Evolutionary conservation across 2,329 filamentous ascomycete genomes (phyloP).

Genomic region (Xylaria sp.): DNA sequence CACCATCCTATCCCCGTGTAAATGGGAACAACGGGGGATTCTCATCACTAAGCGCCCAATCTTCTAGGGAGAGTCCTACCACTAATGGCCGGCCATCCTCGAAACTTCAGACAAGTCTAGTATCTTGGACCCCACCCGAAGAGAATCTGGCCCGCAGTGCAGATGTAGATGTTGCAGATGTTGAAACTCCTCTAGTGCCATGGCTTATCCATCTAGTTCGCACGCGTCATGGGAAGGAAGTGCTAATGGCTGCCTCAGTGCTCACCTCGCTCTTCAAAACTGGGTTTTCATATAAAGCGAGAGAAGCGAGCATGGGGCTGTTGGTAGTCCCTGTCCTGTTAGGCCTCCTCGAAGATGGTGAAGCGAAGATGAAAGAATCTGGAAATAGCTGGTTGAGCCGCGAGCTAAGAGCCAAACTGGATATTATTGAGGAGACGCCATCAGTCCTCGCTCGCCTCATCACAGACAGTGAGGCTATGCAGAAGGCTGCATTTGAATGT

Average conservation of each 20-base stretch:
- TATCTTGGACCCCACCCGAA: conserved; percentile 45
- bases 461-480: conserved; percentile 80
- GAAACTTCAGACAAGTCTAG: conserved; percentile 44
- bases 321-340: conserved; percentile 78
- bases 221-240: conserved; percentile 65
- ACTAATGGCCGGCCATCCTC: conserved; percentile 45
- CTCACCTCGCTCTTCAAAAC: conserved; percentile 76
- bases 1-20: conserved; percentile 56
- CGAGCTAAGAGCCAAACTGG: conserved; percentile 56
- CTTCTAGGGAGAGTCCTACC: conserved; percentile 53
- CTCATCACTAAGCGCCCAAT: conserved; percentile 62
- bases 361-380: conserved; percentile 54
- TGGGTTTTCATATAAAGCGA: conserved; percentile 71
- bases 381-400: conserved; percentile 39
- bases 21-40: conserved; percentile 56
- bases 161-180: conserved; percentile 62
- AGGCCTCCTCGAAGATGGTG: conserved; percentile 69
- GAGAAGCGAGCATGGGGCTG: conserved; percentile 72
- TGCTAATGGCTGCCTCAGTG: conserved; percentile 75
- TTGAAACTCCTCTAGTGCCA: conserved; percentile 77
- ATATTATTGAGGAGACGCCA: conserved; percentile 76
- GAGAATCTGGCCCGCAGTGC: conserved; percentile 40
- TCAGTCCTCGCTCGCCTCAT: conserved; percentile 82
- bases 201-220: conserved; percentile 77
- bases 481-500: conserved; percentile 82